These are phyloP conservation scores for Rutstroemia sp. DNA, from an alignment of 2,329 filamentous ascomycete species.

Conservation along the genomic window DNA sequence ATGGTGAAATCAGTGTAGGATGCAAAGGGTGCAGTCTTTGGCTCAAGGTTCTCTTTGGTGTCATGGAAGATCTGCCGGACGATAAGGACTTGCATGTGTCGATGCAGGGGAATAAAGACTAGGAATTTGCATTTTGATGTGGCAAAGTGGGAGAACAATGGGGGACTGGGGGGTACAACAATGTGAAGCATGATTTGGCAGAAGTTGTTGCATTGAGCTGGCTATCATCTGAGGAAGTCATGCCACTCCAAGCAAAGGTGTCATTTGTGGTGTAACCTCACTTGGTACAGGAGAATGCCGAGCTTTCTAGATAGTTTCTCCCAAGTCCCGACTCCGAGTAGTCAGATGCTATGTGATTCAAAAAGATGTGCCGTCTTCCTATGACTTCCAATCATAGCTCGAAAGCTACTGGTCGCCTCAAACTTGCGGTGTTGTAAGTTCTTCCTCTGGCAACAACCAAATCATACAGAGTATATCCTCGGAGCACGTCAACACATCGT, in stretches of 20 bases:
- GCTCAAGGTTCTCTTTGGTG: conserved; percentile 56
- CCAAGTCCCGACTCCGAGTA: neutral
- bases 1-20: conserved; percentile 55
- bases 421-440: conserved; percentile 27
- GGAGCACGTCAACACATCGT: conserved; percentile 26
- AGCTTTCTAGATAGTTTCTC: neutral
- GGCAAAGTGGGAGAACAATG: neutral
- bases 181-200: neutral
- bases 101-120: conserved; percentile 1
- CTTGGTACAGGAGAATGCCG: neutral
- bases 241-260: too few species aligned
- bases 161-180: neutral
- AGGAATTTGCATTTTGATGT: neutral
- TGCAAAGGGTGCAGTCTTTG: conserved; percentile 61
- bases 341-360: neutral
- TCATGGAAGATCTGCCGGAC: conserved; percentile 34
- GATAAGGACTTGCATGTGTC: conserved; percentile 2
- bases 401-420: conserved; percentile 30
- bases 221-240: too few species aligned
- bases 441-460: conserved; percentile 29
- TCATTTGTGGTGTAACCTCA: too few species aligned
- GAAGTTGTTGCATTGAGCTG: too few species aligned
- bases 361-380: conserved; percentile 27
- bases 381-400: conserved; percentile 30
- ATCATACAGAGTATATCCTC: conserved; percentile 11